Evolutionary conservation across 257 asterid species (phyloP).

Genomic region (Rhazya stricta): DNA sequence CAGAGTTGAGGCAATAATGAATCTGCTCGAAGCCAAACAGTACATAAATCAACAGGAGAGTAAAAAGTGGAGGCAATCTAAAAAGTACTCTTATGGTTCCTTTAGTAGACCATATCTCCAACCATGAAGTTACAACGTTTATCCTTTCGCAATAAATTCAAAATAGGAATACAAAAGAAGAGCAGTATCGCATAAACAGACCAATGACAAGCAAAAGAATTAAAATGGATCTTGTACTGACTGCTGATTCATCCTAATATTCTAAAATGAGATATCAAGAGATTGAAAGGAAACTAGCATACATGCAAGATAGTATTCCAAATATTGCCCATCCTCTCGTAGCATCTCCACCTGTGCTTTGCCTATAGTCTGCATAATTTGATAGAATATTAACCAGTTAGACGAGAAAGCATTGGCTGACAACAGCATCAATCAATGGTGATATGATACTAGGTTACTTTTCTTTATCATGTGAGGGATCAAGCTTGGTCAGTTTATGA

Average conservation of each 20-base stretch:
- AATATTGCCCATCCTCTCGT: constrained; percentile 83
- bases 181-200: constrained; percentile 3
- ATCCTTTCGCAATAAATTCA: not conserved
- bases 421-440: not conserved
- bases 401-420: not conserved
- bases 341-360: constrained; percentile 48
- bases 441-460: not conserved
- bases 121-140: not conserved
- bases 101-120: not conserved
- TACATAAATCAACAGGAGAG: constrained; percentile 6
- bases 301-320: constrained; percentile 84
- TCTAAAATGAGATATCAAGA: not conserved
- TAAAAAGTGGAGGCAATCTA: not conserved
- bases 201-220: not conserved
- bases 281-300: constrained; percentile 26
- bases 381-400: constrained; percentile 1
- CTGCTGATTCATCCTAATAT: not conserved
- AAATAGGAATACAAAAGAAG: constrained; percentile 7
- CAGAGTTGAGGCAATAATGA: constrained; percentile 48
- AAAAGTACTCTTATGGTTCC: constrained; percentile 6
- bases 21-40: constrained; percentile 43
- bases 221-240: not conserved
- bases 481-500: not conserved
- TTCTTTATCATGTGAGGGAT: not conserved
- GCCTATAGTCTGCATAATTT: constrained; percentile 45